Base-by-base conservation (phyloP, 2,329 filamentous ascomycete species). In the Geosmithia putterillii region DNA sequence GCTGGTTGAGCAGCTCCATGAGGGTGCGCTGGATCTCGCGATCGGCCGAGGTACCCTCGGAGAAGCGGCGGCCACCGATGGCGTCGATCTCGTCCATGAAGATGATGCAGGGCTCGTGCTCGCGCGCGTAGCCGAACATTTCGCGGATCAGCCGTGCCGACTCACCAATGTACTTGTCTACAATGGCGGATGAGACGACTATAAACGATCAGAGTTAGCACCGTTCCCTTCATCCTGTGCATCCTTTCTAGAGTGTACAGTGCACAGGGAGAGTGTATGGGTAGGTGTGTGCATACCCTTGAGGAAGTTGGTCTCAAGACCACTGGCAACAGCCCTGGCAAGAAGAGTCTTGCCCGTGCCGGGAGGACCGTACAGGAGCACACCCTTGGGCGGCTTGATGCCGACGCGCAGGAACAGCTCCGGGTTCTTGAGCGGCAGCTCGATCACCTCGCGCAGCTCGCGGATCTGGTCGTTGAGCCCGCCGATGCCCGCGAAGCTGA, bases 61-160 rank as follows among this genome's bases (percentile, higher is more conserved):
- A 95, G 66, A 98, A 98, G 56, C 92, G 79, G 55, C 94, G 80
- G 49, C 94, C 94, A 62, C 92, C 92, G 57, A 98, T 98, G 58
- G 92, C 92, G 59, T 98, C 92, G 59, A 98, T 98, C 68, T 98
- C 92, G 73, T 98, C 94, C 92, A 98, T 98, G 76, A 98, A 98
- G 67, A 98, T 98, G 64, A 98, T 98, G 64, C 92, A 98, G 35
- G 92, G 92, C 65, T 98, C 92, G 63, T 98, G 92, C 63, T 98
- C 94, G 67, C 95, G 96, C 56, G 94, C 92, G 59, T 98, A 98
- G 46, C 92, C 94, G 59, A 98, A 98, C 94, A 98, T 98, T 65
- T 98, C 92, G 62, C 92, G 82, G 57, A 98, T 98, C 51, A 98
- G 73, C 52, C 94, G 83, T 34, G 92, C 92, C 10, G 92, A 98